Conservation (phyloP, 352 stramenopile genomes). For the Phytophthora citrophthora region DNA sequence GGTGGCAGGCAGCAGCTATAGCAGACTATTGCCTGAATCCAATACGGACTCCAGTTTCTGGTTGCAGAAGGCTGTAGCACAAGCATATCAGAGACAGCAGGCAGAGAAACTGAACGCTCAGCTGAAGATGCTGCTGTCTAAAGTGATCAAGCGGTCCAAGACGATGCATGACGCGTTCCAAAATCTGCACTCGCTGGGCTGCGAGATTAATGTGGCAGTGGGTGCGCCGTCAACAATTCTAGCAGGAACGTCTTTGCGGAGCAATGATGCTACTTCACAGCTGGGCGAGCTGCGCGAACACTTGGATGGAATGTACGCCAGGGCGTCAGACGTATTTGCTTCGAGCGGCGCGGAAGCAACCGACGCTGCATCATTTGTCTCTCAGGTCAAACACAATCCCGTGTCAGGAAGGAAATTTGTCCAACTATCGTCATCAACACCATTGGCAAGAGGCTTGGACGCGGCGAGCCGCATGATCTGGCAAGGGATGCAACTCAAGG, state of each 20-base stretch:
- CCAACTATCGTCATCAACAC: slow-evolving; percentile 19
- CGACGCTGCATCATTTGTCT: slow-evolving; percentile 6
- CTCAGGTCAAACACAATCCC: slow-evolving; percentile 24
- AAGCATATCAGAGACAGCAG: slow-evolving; percentile 20
- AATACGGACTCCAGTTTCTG: slow-evolving; percentile 4
- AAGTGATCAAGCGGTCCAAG: slow-evolving; percentile 19
- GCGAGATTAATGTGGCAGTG: slow-evolving; percentile 17
- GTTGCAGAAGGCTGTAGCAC: slow-evolving; percentile 17
- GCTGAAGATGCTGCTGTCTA: slow-evolving; percentile 15
- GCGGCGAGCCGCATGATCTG: slow-evolving; percentile 24
- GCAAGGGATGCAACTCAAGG: slow-evolving; percentile 24
- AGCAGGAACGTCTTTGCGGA: slow-evolving; percentile 13
- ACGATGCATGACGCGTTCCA: slow-evolving; percentile 19
- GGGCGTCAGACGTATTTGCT: slow-evolving; percentile 10
- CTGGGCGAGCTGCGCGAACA: slow-evolving; percentile 20
- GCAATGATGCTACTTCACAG: slow-evolving; percentile 27
- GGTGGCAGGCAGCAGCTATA: neutral
- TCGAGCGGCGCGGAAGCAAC: neutral
- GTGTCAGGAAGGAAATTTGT: slow-evolving; percentile 10
- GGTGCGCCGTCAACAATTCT: slow-evolving; percentile 17
- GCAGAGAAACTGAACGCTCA: slow-evolving; percentile 24
- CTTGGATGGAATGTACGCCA: slow-evolving; percentile 26
- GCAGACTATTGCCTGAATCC: neutral
- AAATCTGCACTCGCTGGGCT: slow-evolving; percentile 17
- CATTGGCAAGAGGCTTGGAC: slow-evolving; percentile 15